Evolutionary conservation across 352 stramenopile species (phyloP), one percentile per base, ranked within the genome.

Genomic region (Pythium rhizo-oryzae): DNA sequence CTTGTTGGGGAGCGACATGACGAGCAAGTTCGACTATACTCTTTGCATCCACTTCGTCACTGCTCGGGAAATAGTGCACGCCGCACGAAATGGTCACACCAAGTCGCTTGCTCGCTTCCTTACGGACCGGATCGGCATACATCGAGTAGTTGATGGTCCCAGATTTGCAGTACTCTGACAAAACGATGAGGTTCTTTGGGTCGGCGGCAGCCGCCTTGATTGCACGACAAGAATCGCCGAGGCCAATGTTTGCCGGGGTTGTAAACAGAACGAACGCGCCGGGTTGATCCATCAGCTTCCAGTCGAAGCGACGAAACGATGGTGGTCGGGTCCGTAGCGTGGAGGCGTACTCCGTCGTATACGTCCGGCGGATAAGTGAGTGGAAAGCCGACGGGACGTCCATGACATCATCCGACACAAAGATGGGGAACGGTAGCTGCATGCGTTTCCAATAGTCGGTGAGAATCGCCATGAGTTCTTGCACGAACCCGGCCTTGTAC

Each of bases 21-120:
- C 80, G 78, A 23, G 80, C 81, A 7, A 96, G 73, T 49, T 93
- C 85, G 30, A 94, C 84, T 41, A 95, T 93, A 49, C 85, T 94
- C 65, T 91, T 93, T 3, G 87, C 79, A 46, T 95, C 89, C 13
- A 93, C 82, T 78, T 96, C 89, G 67, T 96, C 87, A 11, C 87
- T 76, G 47, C 85, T 93, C 41, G 89, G 89, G 41, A 95, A 90
- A 33, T 92, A 94, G 62, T 96, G 89, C 18, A 96, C 84, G 12
- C 89, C 87, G 53, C 89, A 96, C 18, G 77, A 72, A 18, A 96
- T 73, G 8, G 72, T 77, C 4, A 86, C 83, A n/a, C 84, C 81
- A 18, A 96, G 74, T 0, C 79, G 75, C 64, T 96, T 95, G 58
- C 74, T 89, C 11, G 83, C 78, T 19, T 89, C 82, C 25, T 83